Base-by-base conservation (phyloP, 306 rosid species). In the Cajanus cajan region DNA sequence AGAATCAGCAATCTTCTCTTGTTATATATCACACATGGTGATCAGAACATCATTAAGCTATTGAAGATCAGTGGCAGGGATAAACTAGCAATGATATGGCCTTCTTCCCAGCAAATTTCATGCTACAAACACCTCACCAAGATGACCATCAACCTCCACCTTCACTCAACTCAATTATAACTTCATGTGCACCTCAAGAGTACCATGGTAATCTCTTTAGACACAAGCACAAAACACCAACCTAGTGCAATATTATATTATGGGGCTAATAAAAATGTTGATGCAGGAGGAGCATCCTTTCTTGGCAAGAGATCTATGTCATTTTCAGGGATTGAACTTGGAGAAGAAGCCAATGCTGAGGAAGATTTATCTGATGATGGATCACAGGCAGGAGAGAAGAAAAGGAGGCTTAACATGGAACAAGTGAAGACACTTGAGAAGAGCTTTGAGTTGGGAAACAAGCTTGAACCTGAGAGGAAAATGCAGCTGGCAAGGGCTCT, bases 401-500 rank as follows among this genome's bases (percentile, higher is more conserved):
- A 91, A 84, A 86, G 94, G 82, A 89, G 97, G 82, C 90, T 91
- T 0, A 91, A 88, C 87, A 83, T 89, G 85, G 97, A 91, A 41
- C 97, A 91, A 57, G 97, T 91, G 85, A 91, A 89, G 85, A 88
- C 92, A 44, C 97, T 91, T 33, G 97, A 91, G 91, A 91, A 91
- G 87, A 91, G 88, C 88, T 91, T 91, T 69, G 97, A 91, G 82
- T 69, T 91, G 80, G 97, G 97, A 1, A 91, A 91, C 77, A 91
- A 91, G 89, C 97, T 91, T 62, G 97, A 91, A 59, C 94, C 97
- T 16, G 97, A 91, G 85, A 91, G 97, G 71, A 91, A 91, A 91
- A 83, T 91, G 92, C 97, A 91, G 82, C 48, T 91, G 72, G 94
- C 97, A 44, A 86, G 97, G 70, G 91, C 90, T 71, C 92, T 91